Conservation (phyloP, 768 basidiomycete species). For the Strobilomyces dryophilus region DNA sequence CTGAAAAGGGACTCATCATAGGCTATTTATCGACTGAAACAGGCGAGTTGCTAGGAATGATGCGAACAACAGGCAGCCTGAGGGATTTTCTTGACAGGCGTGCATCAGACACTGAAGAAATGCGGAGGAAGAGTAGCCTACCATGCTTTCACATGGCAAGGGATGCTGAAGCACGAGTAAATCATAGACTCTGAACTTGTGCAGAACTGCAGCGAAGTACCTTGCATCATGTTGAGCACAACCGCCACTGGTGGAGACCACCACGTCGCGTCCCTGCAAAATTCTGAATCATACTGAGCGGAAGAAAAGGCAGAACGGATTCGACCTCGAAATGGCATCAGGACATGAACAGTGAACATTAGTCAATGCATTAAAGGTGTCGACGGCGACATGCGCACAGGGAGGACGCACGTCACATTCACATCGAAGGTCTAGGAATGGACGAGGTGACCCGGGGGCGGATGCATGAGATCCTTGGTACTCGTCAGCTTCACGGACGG, state of each 20-base stretch:
- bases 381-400: conserved; percentile 7
- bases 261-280: conserved; percentile 80
- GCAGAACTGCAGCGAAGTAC: conserved; percentile 66
- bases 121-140: conserved; percentile 28
- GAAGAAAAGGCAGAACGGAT: conserved; percentile 85
- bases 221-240: conserved; percentile 30
- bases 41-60: no score
- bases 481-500: conserved; percentile 64
- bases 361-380: no score
- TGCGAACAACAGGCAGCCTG: no score
- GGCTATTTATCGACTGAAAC: no score
- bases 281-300: conserved; percentile 85
- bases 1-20: no score
- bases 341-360: no score
- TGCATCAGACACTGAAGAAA: no score
- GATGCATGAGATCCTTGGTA: conserved; percentile 60
- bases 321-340: no score
- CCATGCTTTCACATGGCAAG: conserved; percentile 93
- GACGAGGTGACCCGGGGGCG: conserved; percentile 46
- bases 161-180: conserved; percentile 55
- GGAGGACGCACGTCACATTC: no score
- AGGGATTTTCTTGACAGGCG: no score
- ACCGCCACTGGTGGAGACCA: conserved; percentile 21
- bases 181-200: no score
- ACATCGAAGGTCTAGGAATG: no score